Evolutionary conservation across 31 red algal genomes (phyloP).

Genomic region (Porphyra umbilicalis): DNA sequence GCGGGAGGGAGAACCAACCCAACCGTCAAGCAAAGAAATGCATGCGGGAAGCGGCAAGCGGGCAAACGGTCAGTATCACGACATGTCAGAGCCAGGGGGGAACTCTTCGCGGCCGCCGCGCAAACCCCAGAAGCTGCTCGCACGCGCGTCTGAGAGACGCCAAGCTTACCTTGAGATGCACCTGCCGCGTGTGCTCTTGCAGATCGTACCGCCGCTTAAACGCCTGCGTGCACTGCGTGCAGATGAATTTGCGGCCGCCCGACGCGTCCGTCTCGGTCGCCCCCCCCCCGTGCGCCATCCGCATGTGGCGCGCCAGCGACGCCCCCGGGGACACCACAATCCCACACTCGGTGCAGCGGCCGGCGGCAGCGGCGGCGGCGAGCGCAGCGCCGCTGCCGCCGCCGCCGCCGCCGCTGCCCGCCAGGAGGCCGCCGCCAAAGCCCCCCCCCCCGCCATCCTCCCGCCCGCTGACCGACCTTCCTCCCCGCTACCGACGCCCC

Average conservation of each 20-base stretch:
- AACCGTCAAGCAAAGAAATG: neutral
- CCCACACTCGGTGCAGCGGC: constrained; percentile 1
- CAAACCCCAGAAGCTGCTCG: neutral
- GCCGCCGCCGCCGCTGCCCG: neutral
- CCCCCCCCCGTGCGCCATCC: neutral
- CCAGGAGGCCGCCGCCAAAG: no score
- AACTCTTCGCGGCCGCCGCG: neutral
- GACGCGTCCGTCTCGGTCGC: neutral
- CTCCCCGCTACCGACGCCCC: neutral
- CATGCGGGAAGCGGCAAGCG: no score
- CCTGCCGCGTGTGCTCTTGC: neutral
- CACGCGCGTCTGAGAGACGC: no score
- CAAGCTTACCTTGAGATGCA: neutral
- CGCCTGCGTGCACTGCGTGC: neutral
- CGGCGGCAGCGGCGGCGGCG: neutral
- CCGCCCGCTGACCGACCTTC: no score
- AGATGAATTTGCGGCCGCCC: neutral
- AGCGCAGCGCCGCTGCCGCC: neutral
- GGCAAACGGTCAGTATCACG: neutral
- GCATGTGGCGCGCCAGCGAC: neutral
- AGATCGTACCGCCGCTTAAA: constrained; percentile 1
- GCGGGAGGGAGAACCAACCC: neutral
- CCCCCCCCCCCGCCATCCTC: no score
- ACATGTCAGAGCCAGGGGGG: neutral
- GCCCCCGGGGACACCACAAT: neutral